Evolutionary conservation across 208 protist genomes (phyloP), one percentile per base, ranked within the genome.

Genomic region (Wallacemonas sp.): DNA sequence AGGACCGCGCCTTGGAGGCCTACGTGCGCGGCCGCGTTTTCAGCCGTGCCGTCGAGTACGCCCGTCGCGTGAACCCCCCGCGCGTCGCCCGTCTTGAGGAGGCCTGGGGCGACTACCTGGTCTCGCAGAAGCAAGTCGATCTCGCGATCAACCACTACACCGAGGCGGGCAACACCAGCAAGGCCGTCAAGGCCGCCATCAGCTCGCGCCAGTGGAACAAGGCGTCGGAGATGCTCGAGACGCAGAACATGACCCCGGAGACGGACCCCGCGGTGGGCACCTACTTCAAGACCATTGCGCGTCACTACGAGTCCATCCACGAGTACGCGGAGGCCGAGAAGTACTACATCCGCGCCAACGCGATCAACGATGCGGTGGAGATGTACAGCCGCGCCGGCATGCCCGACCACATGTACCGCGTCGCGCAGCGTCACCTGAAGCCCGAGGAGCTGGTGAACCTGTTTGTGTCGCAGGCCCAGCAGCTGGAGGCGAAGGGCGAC

Each of bases 91-190:
- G 63, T 39, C 77, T 98, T 31, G 95, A 99, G 81, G 91, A 98
- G 72, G 84, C 84, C 70, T 99, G 98, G 98, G 98, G 97, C 38
- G 97, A 98, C 76, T 97, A 96, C 68, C 89, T 99, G n/a, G 95
- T 98, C 4, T 79, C 68, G n/a, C 91, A 97, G 70, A 90, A 95
- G 79, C 94, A 98, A 61, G 77, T 98, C 0, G 98, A 99, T 70
- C 86, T 96, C 62, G 98, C 98, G 14, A 98, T 98, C 69, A 97
- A 97, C 74, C 98, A 99, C 87, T 99, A 96, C 86, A 96, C 97
- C 67, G 98, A 99, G 84, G 92, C 97, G 0, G 89, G 91, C 49
- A 81, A 95, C 73, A 93, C 96, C 65, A 70, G 74, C 68, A 98
- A 99, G 88, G 98, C 98, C 12, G 94, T 99, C 67, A 93, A 97